phyloP scores from a whole-genome alignment of 1,284 basidiomycete species.

The Ustilago lituana region DNA sequence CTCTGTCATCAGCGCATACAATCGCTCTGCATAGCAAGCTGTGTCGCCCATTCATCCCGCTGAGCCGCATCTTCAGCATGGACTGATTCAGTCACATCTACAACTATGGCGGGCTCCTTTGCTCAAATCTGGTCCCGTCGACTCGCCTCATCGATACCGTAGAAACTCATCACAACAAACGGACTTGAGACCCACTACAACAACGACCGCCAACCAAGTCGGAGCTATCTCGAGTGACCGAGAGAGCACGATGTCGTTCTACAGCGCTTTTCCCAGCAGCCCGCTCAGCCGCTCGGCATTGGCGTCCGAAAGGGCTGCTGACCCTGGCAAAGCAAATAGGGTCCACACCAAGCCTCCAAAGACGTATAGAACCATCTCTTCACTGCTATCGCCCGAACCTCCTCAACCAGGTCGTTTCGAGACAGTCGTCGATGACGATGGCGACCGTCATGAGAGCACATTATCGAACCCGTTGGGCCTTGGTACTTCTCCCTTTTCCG shows the following conservation, averaged over 20 bases:
- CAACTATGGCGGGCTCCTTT: background rate
- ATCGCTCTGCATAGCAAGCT: no score
- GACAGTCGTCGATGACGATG: background rate
- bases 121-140: background rate
- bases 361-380: background rate
- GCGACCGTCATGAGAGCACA: background rate
- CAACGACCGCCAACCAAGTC: no score
- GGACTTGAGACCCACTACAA: no score
- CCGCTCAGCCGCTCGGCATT: slow-evolving; percentile 47
- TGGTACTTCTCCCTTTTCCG: background rate
- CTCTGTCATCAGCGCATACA: no score
- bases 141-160: no score
- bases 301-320: background rate
- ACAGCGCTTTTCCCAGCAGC: slow-evolving; percentile 45
- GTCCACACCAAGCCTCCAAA: background rate
- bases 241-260: slow-evolving; percentile 43
- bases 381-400: background rate
- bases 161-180: no score
- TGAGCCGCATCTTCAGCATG: background rate
- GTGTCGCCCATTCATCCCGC: no score
- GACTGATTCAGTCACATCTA: background rate
- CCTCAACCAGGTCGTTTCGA: background rate
- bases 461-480: background rate
- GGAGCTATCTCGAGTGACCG: no score
- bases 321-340: background rate